Percentiles rank a stretch among this genome's conserved stretches.
Evolutionary conservation across 768 basidiomycete genomes (phyloP).

Genomic region (Psilocybe azurescens): DNA sequence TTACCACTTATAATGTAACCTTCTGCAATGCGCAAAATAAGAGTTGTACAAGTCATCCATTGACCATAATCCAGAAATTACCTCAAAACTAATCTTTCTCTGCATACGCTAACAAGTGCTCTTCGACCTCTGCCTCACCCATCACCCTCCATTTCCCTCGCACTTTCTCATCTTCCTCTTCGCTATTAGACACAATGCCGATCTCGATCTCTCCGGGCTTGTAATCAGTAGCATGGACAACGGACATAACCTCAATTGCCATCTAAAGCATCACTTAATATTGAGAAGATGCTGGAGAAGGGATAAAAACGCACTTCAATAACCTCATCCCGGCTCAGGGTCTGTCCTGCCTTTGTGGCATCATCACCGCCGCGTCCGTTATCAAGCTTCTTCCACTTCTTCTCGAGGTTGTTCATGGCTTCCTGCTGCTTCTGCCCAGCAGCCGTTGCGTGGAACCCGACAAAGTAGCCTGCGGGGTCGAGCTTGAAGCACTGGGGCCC

Average conservation of each 20-base stretch:
- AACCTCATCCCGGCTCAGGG: slow-evolving; percentile 75
- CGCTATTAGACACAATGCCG: slow-evolving; percentile 82
- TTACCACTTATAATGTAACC: slow-evolving; percentile 25
- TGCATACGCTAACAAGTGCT: slow-evolving; percentile 82
- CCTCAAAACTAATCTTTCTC: slow-evolving; percentile 65
- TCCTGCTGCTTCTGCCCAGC: slow-evolving; percentile 98
- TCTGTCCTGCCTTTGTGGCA: slow-evolving; percentile 74
- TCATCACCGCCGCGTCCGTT: slow-evolving; percentile 81
- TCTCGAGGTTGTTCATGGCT: slow-evolving; percentile 97
- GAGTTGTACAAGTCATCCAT: slow-evolving; percentile 16
- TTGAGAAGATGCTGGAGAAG: neutral
- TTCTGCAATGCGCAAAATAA: slow-evolving; percentile 8
- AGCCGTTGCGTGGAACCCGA: slow-evolving; percentile 96
- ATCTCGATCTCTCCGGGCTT: slow-evolving; percentile 97
- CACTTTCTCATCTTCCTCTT: slow-evolving; percentile 75
- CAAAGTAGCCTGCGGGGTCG: slow-evolving; percentile 98
- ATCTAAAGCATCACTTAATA: slow-evolving; percentile 51
- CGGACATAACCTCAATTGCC: slow-evolving; percentile 94
- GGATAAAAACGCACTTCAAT: slow-evolving; percentile 73
- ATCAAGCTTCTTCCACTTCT: slow-evolving; percentile 97
- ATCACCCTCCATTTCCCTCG: slow-evolving; percentile 82
- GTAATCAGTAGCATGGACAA: slow-evolving; percentile 94
- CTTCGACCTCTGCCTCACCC: slow-evolving; percentile 77
- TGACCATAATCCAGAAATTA: neutral
- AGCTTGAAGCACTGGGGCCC: slow-evolving; percentile 99